Base-by-base conservation (phyloP, 352 stramenopile genomes). In the Phytophthora citricola region DNA sequence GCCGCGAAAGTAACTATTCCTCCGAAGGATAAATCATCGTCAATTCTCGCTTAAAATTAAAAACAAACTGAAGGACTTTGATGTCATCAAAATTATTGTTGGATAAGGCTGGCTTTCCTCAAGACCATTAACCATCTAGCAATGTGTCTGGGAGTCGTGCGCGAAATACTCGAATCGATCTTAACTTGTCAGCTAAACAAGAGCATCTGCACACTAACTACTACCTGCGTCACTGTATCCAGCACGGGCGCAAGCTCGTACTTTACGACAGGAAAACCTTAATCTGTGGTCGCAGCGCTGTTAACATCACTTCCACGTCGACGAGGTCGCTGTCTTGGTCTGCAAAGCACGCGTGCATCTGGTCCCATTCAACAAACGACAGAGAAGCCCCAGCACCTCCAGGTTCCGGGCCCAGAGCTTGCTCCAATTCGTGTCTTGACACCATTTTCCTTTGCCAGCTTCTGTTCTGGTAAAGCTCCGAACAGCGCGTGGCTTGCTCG, bases 211-310 rank as follows among this genome's bases (percentile, higher is more conserved):
- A 90, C 69, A 40, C 63, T 78, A 7, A 87, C 67, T 22, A 91
- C 75, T 0, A 73, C 72, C 49, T 90, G 78, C 51, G 80, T 89
- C 22, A 91, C 63, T 0, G 71, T 41, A 39, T 91, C 80, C 29
- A 89, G 55, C 8, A 91, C 59, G 1, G 80, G 83, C 4, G 73
- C 65, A 39, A 90, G 67, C 29, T 89, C 83, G 70, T 91, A 91
- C 26, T 40, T 48, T 49, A 89, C 69, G 9, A 66, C 45, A 1
- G 61, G 15, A 85, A 69, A 10, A 47, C 36, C 11, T 71, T 63
- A 15, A 89, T 58, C 1, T 75, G 66, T 12, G 83, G 83, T 8
- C 64, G 52, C 1, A 90, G 32, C 17, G 61, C 32, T 38, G 48
- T 24, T 12, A 90, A 39, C 61, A 91, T 70, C 3, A 14, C 41